Conservation (phyloP, 768 basidiomycete genomes). For the Sarcodon aspratus region DNA sequence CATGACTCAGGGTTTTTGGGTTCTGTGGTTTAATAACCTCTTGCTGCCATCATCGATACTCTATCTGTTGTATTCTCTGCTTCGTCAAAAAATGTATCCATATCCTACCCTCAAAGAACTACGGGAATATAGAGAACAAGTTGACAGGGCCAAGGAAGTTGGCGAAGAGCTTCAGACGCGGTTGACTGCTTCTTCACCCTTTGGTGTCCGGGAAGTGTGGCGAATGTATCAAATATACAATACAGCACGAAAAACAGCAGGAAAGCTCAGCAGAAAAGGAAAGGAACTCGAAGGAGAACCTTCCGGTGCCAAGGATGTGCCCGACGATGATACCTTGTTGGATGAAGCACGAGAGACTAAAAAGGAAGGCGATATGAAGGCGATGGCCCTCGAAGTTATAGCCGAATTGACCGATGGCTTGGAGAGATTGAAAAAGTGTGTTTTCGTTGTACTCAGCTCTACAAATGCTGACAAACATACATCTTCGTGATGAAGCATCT, state of each 20-base stretch:
- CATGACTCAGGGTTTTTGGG: slow-evolving; percentile 42
- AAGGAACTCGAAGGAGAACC: slow-evolving; percentile 8
- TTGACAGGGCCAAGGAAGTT: slow-evolving; percentile 39
- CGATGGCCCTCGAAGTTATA: slow-evolving; percentile 26
- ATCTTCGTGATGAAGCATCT: slow-evolving; percentile 28
- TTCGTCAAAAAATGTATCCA: slow-evolving; percentile 36
- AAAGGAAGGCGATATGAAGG: slow-evolving; percentile 30
- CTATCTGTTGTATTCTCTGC: slow-evolving; percentile 34
- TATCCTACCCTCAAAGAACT: slow-evolving; percentile 47
- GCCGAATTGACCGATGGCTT: slow-evolving; percentile 46
- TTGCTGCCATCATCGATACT: slow-evolving; percentile 41
- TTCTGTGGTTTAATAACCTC: slow-evolving; percentile 48
- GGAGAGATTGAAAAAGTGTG: slow-evolving; percentile 55
- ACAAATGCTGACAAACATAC: slow-evolving; percentile 1
- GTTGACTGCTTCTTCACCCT: slow-evolving; percentile 31
- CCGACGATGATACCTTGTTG: slow-evolving; percentile 1
- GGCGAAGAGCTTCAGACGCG: slow-evolving; percentile 35
- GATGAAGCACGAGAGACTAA: slow-evolving; percentile 7
- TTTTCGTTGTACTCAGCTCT: background rate
- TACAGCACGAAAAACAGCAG: slow-evolving; percentile 20
- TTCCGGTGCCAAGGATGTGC: background rate
- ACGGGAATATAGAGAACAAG: slow-evolving; percentile 35
- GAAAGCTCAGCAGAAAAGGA: slow-evolving; percentile 14
- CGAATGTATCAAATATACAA: slow-evolving; percentile 33
- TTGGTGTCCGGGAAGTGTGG: slow-evolving; percentile 44